phyloP scores from a whole-genome alignment of 2,329 filamentous ascomycete species.

The Neonectria coccinea region DNA sequence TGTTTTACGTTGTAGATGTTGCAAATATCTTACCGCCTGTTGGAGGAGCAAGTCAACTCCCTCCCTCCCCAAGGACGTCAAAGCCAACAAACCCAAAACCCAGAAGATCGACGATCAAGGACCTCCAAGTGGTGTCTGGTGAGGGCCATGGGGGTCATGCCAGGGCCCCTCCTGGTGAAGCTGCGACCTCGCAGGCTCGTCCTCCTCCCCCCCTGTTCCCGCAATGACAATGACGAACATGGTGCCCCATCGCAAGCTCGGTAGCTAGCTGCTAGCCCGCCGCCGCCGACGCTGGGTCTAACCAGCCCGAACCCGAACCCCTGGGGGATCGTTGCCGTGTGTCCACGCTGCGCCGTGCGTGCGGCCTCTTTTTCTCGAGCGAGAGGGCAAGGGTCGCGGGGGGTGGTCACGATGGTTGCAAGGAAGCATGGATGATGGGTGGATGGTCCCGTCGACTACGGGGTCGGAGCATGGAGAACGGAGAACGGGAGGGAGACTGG shows the following conservation, averaged over 20 bases:
- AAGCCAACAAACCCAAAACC: not conserved
- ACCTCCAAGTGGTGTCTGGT: not conserved
- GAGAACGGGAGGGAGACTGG: too few species aligned
- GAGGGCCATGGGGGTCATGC: not conserved
- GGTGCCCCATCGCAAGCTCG: conserved; percentile 44
- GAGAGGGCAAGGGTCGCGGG: not conserved
- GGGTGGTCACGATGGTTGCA: conserved; percentile 18
- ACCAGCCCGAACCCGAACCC: conserved; percentile 15
- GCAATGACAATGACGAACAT: conserved; percentile 45
- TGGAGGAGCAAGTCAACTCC: not conserved
- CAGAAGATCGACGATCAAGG: not conserved
- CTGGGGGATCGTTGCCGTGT: conserved; percentile 13
- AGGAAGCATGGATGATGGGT: not conserved
- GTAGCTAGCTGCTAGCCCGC: conserved; percentile 44
- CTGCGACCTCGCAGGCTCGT: conserved; percentile 6
- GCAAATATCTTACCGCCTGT: not conserved
- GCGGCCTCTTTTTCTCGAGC: not conserved
- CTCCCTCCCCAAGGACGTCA: not conserved
- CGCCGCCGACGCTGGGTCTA: conserved; percentile 13
- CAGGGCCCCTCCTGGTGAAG: not conserved
- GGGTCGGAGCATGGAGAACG: too few species aligned
- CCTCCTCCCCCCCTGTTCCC: conserved; percentile 31
- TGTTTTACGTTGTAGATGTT: not conserved
- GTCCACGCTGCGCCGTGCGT: conserved; percentile 11
- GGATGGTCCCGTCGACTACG: too few species aligned